These are phyloP conservation scores for Closterium sp. DNA, from an alignment of 139 green algal species.

Conservation along the genomic window DNA sequence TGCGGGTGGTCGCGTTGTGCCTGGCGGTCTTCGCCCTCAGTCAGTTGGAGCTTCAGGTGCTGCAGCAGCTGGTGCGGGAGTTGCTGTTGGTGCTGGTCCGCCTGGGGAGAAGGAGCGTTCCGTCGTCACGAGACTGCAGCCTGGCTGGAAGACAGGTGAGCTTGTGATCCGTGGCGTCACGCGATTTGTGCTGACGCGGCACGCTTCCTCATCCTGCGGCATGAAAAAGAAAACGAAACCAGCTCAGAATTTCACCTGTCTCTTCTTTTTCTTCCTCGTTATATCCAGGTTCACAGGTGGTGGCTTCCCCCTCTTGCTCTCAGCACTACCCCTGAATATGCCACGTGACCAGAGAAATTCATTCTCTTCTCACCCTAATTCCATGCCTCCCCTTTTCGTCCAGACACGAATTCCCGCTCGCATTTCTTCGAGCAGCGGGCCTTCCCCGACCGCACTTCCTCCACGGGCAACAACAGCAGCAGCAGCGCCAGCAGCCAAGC, in stretches of 20 bases:
- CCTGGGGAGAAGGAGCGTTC: too few species aligned
- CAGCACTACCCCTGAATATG: background rate
- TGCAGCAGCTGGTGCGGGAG: background rate
- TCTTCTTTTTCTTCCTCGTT: background rate
- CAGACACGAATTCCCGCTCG: background rate
- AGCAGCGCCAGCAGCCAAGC: too few species aligned
- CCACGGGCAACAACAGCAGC: background rate
- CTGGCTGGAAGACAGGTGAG: background rate
- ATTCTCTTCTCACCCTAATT: background rate
- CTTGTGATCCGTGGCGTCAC: too few species aligned
- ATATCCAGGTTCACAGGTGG: too few species aligned
- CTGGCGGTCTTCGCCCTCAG: background rate
- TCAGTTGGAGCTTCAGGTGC: background rate
- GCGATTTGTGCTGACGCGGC: too few species aligned
- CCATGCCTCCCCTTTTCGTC: background rate
- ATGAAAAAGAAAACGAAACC: too few species aligned
- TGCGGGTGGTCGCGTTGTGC: background rate
- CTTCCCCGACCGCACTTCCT: background rate
- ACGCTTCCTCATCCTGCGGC: too few species aligned
- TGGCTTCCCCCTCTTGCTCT: too few species aligned
- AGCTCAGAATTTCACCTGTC: background rate
- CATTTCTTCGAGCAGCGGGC: background rate
- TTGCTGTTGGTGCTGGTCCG: too few species aligned
- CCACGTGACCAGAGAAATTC: background rate
- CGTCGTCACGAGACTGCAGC: background rate